These are phyloP conservation scores for Apiospora hydei DNA, from an alignment of 2,329 filamentous ascomycete species.

Conservation along the genomic window DNA sequence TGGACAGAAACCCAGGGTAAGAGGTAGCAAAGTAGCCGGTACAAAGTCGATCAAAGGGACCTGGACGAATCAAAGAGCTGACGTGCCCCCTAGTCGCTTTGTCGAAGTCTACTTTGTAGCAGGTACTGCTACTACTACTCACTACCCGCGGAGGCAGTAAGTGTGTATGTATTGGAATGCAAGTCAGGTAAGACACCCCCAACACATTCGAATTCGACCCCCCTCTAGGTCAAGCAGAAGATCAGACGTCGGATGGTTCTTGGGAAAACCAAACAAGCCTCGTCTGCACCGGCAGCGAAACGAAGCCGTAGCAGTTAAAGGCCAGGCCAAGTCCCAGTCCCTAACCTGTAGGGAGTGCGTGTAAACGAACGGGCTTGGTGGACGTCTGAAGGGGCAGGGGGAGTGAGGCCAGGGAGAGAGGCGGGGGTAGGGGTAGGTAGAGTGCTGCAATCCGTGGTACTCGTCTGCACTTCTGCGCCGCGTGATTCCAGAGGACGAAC, in stretches of 20 bases:
- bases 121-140: neutral
- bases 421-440: neutral
- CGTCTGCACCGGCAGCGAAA: neutral
- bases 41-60: conserved; percentile 18
- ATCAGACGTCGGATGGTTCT: neutral
- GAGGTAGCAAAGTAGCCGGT: conserved; percentile 12
- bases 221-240: neutral
- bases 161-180: neutral
- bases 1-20: neutral
- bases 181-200: conserved; percentile 4
- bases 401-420: neutral
- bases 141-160: neutral
- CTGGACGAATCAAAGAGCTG: conserved; percentile 10
- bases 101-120: conserved; percentile 1
- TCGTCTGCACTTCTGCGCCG: neutral
- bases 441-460: neutral
- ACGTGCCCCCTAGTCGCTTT: neutral
- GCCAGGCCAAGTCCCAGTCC: neutral
- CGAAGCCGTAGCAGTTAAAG: neutral
- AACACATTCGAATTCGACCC: neutral
- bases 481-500: neutral
- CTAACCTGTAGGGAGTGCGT: neutral
- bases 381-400: neutral
- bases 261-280: conserved; percentile 10
- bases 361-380: neutral